Conservation (phyloP, 2,329 filamentous ascomycete genomes). For the Talaromyces atroroseus region DNA sequence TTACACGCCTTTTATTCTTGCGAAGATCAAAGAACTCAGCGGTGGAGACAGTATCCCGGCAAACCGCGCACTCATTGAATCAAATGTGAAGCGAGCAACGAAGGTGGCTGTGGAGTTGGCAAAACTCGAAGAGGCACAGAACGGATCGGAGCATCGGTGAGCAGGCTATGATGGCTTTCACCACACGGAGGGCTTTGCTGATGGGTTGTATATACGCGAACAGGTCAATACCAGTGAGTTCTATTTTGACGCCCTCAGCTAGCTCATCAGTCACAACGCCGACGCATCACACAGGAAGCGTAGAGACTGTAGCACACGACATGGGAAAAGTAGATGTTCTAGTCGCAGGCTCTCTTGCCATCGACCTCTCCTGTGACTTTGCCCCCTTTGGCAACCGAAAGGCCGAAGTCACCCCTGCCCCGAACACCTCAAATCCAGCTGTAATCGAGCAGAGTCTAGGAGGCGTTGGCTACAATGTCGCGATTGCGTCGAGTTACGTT, state of each 20-base stretch:
- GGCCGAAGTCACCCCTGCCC: constrained; percentile 30
- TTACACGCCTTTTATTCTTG: constrained; percentile 80
- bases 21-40: constrained; percentile 72
- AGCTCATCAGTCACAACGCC: constrained; percentile 16
- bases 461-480: constrained; percentile 88
- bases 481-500: constrained; percentile 70
- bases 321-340: constrained; percentile 58
- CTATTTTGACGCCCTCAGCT: constrained; percentile 19
- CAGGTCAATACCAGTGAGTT: constrained; percentile 33
- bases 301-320: constrained; percentile 4
- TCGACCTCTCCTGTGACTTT: constrained; percentile 84
- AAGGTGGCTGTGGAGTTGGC: constrained; percentile 59
- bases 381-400: constrained; percentile 39
- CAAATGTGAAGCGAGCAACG: constrained; percentile 61
- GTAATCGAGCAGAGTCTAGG: constrained; percentile 76
- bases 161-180: constrained; percentile 23
- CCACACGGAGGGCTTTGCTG: constrained; percentile 19
- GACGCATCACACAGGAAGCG: constrained; percentile 12
- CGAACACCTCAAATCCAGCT: constrained; percentile 82
- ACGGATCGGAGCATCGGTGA: constrained; percentile 32
- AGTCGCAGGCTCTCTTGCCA: constrained; percentile 82
- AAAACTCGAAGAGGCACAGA: constrained; percentile 45
- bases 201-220: constrained; percentile 31
- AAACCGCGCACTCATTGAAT: constrained; percentile 65
- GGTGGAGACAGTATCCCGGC: constrained; percentile 65